Conservation (phyloP, 768 basidiomycete species). For the Floccularia luteovirens region DNA sequence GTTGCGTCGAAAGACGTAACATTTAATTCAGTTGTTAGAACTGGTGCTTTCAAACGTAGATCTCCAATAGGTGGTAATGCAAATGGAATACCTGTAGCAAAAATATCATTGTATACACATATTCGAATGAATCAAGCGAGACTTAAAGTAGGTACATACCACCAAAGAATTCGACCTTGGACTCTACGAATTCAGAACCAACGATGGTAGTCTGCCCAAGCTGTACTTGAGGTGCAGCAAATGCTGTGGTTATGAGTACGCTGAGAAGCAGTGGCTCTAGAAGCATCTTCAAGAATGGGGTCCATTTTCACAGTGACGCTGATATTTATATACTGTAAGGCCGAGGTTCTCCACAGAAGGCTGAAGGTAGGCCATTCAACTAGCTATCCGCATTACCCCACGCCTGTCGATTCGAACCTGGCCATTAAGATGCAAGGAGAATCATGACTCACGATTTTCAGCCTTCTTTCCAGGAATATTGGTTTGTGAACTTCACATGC, state of each 20-base stretch:
- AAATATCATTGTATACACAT: neutral
- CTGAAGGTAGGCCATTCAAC: too few species aligned
- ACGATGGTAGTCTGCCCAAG: slow-evolving; percentile 29
- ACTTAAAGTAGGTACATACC: slow-evolving; percentile 17
- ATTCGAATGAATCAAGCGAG: neutral
- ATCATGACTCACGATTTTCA: too few species aligned
- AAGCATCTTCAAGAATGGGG: slow-evolving; percentile 5
- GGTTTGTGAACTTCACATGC: too few species aligned
- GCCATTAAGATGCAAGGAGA: too few species aligned
- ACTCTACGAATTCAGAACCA: slow-evolving; percentile 23
- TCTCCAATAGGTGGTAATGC: slow-evolving; percentile 20
- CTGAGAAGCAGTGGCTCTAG: slow-evolving; percentile 4
- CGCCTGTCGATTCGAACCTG: too few species aligned
- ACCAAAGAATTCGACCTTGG: slow-evolving; percentile 40
- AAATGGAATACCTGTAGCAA: slow-evolving; percentile 25
- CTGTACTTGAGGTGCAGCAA: slow-evolving; percentile 24
- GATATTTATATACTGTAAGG: too few species aligned
- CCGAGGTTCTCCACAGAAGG: too few species aligned
- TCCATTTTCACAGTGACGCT: too few species aligned
- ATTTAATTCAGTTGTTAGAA: slow-evolving; percentile 9
- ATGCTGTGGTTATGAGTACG: slow-evolving; percentile 1
- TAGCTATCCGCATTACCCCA: too few species aligned
- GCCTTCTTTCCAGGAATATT: too few species aligned
- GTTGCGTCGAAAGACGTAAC: slow-evolving; percentile 14
- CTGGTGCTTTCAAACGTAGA: slow-evolving; percentile 18